Evolutionary conservation across 306 rosid genomes (phyloP).

Genomic region (Castanea sativa): DNA sequence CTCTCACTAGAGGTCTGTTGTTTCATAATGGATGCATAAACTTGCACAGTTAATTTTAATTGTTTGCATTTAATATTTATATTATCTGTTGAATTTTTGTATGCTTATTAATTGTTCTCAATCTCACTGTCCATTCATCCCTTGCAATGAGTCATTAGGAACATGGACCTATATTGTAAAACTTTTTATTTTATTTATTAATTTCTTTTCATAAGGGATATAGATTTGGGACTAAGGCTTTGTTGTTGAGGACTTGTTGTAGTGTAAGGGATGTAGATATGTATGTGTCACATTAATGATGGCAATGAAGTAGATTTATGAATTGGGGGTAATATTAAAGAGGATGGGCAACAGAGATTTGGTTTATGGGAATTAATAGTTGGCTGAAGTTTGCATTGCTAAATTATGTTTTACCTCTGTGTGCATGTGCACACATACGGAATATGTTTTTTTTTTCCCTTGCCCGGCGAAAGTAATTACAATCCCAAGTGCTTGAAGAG

Average conservation of each 20-base stretch:
- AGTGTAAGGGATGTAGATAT: too few species aligned
- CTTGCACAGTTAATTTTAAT: background rate
- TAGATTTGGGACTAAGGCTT: too few species aligned
- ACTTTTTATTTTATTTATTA: background rate
- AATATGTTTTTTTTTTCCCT: background rate
- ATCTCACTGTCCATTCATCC: slow-evolving; percentile 6
- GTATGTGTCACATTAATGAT: too few species aligned
- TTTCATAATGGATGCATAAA: slow-evolving; percentile 14
- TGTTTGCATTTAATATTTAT: background rate
- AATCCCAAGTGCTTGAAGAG: background rate
- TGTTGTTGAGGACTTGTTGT: too few species aligned
- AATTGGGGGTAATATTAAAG: too few species aligned
- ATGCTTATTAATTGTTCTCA: background rate
- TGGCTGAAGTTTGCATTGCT: background rate
- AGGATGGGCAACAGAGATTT: background rate
- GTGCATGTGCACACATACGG: background rate
- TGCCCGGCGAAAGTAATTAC: background rate
- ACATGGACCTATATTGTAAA: slow-evolving; percentile 2
- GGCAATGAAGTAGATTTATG: too few species aligned
- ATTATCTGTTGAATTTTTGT: background rate
- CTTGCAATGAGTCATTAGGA: slow-evolving; percentile 9
- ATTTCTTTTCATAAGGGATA: background rate
- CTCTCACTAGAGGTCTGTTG: slow-evolving; percentile 73
- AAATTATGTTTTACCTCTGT: background rate
- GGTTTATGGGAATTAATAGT: background rate